Base-by-base conservation (phyloP, 345 rosid species). In the Euclidium syriacum region DNA sequence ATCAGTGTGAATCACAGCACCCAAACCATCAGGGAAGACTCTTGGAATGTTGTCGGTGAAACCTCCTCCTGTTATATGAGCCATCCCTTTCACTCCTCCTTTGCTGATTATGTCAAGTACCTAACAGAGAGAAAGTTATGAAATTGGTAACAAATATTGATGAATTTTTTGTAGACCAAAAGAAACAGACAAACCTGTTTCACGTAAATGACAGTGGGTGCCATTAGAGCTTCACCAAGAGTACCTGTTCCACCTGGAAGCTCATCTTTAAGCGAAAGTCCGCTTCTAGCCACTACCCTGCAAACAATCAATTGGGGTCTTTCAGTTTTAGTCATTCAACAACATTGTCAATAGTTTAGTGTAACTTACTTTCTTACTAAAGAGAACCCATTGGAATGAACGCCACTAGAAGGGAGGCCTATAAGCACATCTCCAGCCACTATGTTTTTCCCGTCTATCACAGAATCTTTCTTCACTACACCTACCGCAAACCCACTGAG, bases 401-500 rank as follows among this genome's bases (percentile, higher is more conserved):
- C 95, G 24, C 97, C 99, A 43, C 91, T 90, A 8, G 97, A 87
- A 53, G 96, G 95, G 44, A 92, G 75, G 44, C 98, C 96, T 70
- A 92, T 81, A 38, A 89, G 82, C 8, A 81, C 80, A 75, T 89
- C 95, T 61, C 96, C 92, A 39, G 79, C 84, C 29, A 65, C 79
- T n/a, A 90, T 86, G 74, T 68, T 79, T 75, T 81, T 86, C 12
- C 99, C 99, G 38, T 94, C 82, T 54, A 94, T 90, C 16, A 87
- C 85, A 2, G 95, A 78, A 39, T 74, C 80, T 83, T 83, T 87
- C 65, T 84, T 84, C 23, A 94, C 96, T 26, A 78, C 75, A 49
- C 99, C 99, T 33, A 94, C 96, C 0, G 95, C 99, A 79, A 84
- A 90, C 24, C 99, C 97, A 43, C 96, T 90, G 11, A 87, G 91